phyloP scores from a whole-genome alignment of 2,329 filamentous ascomycete species.

The Xylaria multiplex region DNA sequence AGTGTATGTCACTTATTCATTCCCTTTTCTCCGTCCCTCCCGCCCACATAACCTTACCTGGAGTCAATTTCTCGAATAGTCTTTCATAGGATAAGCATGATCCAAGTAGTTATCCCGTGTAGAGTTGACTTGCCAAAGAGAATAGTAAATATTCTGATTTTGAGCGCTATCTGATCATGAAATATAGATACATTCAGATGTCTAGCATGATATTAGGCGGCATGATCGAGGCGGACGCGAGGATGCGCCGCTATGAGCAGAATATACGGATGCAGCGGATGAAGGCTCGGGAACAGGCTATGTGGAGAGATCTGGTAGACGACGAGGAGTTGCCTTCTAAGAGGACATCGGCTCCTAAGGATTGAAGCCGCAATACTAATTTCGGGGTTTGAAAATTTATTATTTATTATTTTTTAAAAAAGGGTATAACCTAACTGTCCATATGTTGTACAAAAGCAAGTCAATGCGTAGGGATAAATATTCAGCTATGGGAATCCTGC shows the following conservation, averaged over 20 bases:
- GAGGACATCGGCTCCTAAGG: constrained; percentile 36
- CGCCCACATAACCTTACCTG: not conserved
- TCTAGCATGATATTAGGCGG: constrained; percentile 84
- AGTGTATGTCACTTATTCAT: constrained; percentile 62
- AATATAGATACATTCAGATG: constrained; percentile 79
- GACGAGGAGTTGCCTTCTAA: constrained; percentile 49
- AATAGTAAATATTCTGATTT: not conserved
- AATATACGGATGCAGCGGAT: constrained; percentile 72
- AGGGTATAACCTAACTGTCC: constrained; percentile 15
- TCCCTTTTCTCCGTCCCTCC: not conserved
- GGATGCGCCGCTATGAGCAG: constrained; percentile 74
- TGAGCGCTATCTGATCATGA: constrained; percentile 9
- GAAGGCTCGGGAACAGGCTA: constrained; percentile 70
- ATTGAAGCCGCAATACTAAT: constrained; percentile 36
- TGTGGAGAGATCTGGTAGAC: constrained; percentile 71
- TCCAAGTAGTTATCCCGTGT: not conserved
- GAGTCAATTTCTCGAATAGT: not conserved
- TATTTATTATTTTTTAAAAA: not conserved
- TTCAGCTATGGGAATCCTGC: constrained; percentile 33
- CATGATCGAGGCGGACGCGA: constrained; percentile 78
- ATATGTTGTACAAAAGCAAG: constrained; percentile 31
- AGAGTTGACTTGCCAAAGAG: not conserved
- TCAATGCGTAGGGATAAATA: constrained; percentile 40
- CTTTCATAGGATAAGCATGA: not conserved
- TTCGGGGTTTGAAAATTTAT: not conserved